These are phyloP conservation scores for Tephrocybe sp. DNA, from an alignment of 768 basidiomycete genomes.

Conservation along the genomic window DNA sequence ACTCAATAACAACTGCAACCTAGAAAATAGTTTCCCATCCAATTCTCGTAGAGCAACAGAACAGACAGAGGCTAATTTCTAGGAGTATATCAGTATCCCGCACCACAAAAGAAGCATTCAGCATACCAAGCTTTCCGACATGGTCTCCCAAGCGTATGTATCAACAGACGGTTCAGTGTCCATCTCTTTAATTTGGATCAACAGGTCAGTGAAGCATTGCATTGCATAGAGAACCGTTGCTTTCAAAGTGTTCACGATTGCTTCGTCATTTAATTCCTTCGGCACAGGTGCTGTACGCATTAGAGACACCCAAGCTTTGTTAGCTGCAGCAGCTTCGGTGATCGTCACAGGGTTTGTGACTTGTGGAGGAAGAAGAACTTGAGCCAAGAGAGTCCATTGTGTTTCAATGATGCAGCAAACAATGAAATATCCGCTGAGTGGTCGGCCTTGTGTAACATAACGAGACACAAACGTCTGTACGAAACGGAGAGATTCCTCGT, in stretches of 20 bases:
- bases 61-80: constrained; percentile 88
- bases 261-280: constrained; percentile 34
- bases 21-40: constrained; percentile 65
- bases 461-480: constrained; percentile 70
- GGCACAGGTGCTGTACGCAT: constrained; percentile 51
- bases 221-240: constrained; percentile 58
- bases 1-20: constrained; percentile 73
- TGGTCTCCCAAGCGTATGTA: constrained; percentile 90
- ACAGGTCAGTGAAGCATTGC: constrained; percentile 75
- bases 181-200: constrained; percentile 80
- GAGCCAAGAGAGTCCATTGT: constrained; percentile 82
- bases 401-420: constrained; percentile 88
- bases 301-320: constrained; percentile 74
- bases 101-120: neutral
- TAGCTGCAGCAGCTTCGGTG: constrained; percentile 76
- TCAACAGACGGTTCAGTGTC: constrained; percentile 75
- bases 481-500: constrained; percentile 49
- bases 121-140: constrained; percentile 84
- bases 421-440: constrained; percentile 82
- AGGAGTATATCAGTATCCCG: neutral
- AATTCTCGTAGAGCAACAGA: constrained; percentile 68
- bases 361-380: constrained; percentile 46
- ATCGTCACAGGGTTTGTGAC: constrained; percentile 28
- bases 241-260: constrained; percentile 40
- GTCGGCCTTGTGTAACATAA: constrained; percentile 72